Base-by-base conservation (phyloP, 345 rosid genomes). In the Noccaea caerulescens region DNA sequence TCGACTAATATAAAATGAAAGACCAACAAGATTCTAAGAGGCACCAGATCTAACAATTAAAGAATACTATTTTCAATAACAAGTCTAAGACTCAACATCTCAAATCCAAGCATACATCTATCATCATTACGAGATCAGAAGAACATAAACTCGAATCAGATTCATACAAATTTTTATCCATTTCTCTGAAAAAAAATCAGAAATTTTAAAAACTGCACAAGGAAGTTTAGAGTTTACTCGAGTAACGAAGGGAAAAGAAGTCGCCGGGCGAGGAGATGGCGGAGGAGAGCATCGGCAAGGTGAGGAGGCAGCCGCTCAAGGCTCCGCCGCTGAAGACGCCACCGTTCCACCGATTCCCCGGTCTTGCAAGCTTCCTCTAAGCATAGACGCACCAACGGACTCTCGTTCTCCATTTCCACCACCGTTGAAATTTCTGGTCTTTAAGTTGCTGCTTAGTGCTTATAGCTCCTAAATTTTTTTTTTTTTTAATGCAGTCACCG, bases 191-290 rank as follows among this genome's bases (percentile, higher is more conserved):
- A 2, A 47, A 34, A 54, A 30, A 44, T 38, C 27, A 9, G 57
- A 37, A 57, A 38, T 3, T 45, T 5, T 10, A n/a, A 71, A 11
- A 49, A 61, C 8, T 14, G 7, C 12, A n/a, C 1, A 39, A 74
- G 32, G 34, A 50, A 69, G 8, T 34, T 1, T 39, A 58, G 27
- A 54, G 7, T 16, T 53, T 83, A 93, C 98, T 88, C 97, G 68
- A 94, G 96, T 72, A 94, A 77, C 58, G 97, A 89, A 71, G 99
- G 99, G 60, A 68, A 89, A 68, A 94, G 93, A 58, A 91, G 88
- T 73, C 88, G 85, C 63, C 87, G 90, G 13, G 3, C 85, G 72
- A 73, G 78, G 72, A 94, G 97, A 51, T 76, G 80, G 32, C 74
- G 85, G 78, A 94, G 77, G 41, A 94, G 84, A 62, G 88, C 81